phyloP scores from a whole-genome alignment of 805 yeast genomes.

The Candida silvicultrix region DNA sequence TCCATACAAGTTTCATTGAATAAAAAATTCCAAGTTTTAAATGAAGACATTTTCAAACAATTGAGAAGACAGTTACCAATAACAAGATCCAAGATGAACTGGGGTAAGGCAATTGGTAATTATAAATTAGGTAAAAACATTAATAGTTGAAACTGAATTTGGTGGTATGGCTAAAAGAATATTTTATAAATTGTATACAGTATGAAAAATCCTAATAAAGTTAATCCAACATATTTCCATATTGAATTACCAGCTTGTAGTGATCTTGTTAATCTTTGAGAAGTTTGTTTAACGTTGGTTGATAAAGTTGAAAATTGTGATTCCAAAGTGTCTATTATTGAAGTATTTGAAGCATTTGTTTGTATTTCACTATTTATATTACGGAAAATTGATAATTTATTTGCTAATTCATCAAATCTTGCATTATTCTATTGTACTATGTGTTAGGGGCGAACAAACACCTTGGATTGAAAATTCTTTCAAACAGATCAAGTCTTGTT shows the following conservation, averaged over 20 bases:
- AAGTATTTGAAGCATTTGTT: conserved; percentile 39
- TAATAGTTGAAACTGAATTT: not conserved
- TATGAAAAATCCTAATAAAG: conserved; percentile 47
- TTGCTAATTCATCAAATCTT: conserved; percentile 56
- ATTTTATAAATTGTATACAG: conserved; percentile 49
- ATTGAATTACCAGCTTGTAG: conserved; percentile 53
- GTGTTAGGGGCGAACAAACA: too few relatives aligned
- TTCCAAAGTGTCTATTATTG: conserved; percentile 16
- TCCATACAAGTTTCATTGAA: conserved; percentile 53
- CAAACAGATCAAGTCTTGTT: too few relatives aligned
- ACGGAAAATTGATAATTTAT: conserved; percentile 58
- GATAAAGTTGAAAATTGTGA: conserved; percentile 45
- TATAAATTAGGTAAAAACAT: conserved; percentile 67
- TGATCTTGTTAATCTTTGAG: conserved; percentile 47
- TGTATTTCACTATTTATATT: conserved; percentile 64
- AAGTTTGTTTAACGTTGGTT: conserved; percentile 43
- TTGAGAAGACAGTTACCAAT: conserved; percentile 89
- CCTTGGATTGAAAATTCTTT: too few relatives aligned
- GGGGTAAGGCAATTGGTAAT: conserved; percentile 92
- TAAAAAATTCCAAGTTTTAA: conserved; percentile 59
- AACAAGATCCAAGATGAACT: conserved; percentile 83
- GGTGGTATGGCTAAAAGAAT: conserved; percentile 15
- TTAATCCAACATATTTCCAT: conserved; percentile 52
- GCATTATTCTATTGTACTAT: conserved; percentile 49
- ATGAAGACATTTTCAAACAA: conserved; percentile 75